Evolutionary conservation across 345 rosid species (phyloP), one percentile per base, ranked within the genome.

Genomic region (Hirschfeldia incana): DNA sequence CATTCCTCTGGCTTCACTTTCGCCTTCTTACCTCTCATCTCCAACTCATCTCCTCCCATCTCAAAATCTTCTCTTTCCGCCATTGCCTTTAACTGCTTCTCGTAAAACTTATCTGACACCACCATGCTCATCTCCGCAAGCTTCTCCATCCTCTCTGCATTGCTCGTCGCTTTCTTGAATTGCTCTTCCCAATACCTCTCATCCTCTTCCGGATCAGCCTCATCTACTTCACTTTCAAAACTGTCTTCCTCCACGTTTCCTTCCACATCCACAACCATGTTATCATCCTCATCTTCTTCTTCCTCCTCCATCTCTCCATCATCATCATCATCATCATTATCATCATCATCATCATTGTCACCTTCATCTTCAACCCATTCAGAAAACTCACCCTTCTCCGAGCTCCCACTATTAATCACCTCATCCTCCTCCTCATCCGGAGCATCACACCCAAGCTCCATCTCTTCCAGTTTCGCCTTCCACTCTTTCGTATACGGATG

Each of bases 371-470:
- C 89, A 8, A 87, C 77, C 93, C 98, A 88, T 7, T 88, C 93
- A 0, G 85, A 81, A 73, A 82, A 86, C 82, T 87, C 86, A 0
- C 44, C 76, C 71, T 82, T 87, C 49, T 81, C 77, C 32, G 76
- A 77, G 46, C 79, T 72, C 10, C 79, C 62, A 34, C 65, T 77
- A 51, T 8, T 61, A 26, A 29, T 73, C 10, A 44, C 44, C 36
- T 61, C 80, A 61, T 85, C 84, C 68, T 89, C 93, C 11, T 92
- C 97, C 0, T 88, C 92, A 33, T 94, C 98, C 0, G 94, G 97
- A 6, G 99, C 98, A 88, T 95, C 99, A 72, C 97, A 95, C 7
- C 98, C 99, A 83, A 95, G 46, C 84, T 95, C 99, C 88, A 86
- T 83, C 85, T 95, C 99, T 85, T 95, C 99, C 83, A 92, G 81